phyloP scores from a whole-genome alignment of 306 rosid species.

The Lupinus albus region DNA sequence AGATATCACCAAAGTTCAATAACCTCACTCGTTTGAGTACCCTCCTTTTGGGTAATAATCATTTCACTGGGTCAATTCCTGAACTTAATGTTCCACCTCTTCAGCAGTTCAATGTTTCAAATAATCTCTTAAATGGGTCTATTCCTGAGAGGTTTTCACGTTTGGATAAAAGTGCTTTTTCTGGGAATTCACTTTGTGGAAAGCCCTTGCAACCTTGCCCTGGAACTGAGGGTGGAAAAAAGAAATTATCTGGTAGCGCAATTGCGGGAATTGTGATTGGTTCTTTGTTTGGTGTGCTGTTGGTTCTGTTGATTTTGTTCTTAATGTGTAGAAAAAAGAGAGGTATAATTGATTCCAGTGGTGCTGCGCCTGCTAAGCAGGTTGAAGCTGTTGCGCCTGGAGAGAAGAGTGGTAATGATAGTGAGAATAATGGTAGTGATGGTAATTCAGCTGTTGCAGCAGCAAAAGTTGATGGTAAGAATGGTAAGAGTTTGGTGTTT shows the following conservation, averaged over 20 bases:
- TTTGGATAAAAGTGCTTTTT: constrained; percentile 43
- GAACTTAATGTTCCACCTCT: constrained; percentile 49
- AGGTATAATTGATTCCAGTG: constrained; percentile 32
- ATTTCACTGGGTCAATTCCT: constrained; percentile 64
- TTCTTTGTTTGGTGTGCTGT: constrained; percentile 44
- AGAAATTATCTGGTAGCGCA: constrained; percentile 60
- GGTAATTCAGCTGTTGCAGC: constrained; percentile 29
- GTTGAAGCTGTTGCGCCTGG: constrained; percentile 44
- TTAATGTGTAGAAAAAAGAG: constrained; percentile 50
- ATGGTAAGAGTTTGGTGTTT: constrained; percentile 61
- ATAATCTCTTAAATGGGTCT: constrained; percentile 61
- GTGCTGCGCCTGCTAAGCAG: constrained; percentile 21
- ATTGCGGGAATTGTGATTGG: constrained; percentile 89
- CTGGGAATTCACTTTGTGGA: constrained; percentile 81
- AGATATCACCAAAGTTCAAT: constrained; percentile 57
- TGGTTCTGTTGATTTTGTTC: constrained; percentile 55
- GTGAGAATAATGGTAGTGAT: constrained; percentile 28
- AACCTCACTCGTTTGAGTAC: constrained; percentile 56
- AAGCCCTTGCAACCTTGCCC: constrained; percentile 63
- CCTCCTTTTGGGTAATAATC: constrained; percentile 59
- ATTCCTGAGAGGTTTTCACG: constrained; percentile 56
- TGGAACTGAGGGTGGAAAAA: constrained; percentile 40
- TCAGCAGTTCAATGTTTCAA: constrained; percentile 68
- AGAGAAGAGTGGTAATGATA: constrained; percentile 40
- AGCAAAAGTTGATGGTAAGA: constrained; percentile 37